Conservation (phyloP, 139 green algal genomes). For the Nannochloris sp. region DNA sequence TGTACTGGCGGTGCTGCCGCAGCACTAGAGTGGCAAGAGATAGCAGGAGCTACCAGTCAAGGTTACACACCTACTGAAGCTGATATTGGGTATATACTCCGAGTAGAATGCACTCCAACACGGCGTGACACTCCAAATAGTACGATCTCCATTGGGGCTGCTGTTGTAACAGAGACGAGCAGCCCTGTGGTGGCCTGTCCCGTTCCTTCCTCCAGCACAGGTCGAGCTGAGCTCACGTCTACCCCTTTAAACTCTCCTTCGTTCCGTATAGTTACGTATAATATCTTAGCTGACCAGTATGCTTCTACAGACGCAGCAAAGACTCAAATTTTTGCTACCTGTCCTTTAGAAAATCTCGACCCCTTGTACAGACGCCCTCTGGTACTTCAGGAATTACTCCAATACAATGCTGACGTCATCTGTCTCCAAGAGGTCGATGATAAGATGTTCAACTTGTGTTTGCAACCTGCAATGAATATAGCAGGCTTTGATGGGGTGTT, state of each 20-base stretch:
- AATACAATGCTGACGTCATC: conserved; percentile 60
- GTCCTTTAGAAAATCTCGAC: conserved; percentile 53
- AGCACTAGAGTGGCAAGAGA: conserved; percentile 17
- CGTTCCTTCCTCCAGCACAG: background rate
- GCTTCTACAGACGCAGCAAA: conserved; percentile 56
- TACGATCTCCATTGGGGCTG: background rate
- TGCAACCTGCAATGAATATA: conserved; percentile 15
- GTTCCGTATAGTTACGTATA: conserved; percentile 81
- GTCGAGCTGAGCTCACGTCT: conserved; percentile 1
- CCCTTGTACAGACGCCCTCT: conserved; percentile 71
- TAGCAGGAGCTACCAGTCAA: conserved; percentile 23
- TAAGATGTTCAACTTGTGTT: conserved; percentile 40
- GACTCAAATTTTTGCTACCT: conserved; percentile 65
- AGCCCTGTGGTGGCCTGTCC: conserved; percentile 42
- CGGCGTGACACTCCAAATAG: background rate
- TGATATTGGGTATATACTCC: conserved; percentile 52
- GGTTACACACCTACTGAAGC: conserved; percentile 44
- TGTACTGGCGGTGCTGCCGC: background rate
- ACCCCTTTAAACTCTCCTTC: conserved; percentile 6
- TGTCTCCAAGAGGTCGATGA: conserved; percentile 83
- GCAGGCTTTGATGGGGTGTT: conserved; percentile 55
- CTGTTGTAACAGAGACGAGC: background rate
- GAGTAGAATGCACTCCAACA: conserved; percentile 53
- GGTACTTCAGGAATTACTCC: conserved; percentile 65
- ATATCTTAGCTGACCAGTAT: conserved; percentile 92